A percentile compares a stretch with the other conserved stretches of the same genome.
These are phyloP conservation scores for Diaporthe batatas DNA, from an alignment of 2,329 filamentous ascomycete genomes.

Conservation along the genomic window DNA sequence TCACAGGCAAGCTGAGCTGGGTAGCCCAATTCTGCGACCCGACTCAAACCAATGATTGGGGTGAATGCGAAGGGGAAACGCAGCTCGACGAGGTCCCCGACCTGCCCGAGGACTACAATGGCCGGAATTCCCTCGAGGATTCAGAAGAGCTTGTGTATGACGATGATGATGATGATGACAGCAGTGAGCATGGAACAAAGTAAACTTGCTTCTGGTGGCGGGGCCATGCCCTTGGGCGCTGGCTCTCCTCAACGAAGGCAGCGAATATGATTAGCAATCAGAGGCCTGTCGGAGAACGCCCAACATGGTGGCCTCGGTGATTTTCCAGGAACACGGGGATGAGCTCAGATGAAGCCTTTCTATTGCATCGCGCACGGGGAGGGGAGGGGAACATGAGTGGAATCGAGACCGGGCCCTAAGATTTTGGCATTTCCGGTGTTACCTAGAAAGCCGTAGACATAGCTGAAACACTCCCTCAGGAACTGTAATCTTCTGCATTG, in stretches of 20 bases:
- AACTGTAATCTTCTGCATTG: not conserved
- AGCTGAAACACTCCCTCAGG: not conserved
- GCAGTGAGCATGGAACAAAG: not conserved
- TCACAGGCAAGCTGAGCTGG: not conserved
- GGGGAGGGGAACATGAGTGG: not conserved
- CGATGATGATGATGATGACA: conserved; percentile 8
- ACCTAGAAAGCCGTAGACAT: conserved; percentile 10
- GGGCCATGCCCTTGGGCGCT: not conserved
- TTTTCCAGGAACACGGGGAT: not conserved
- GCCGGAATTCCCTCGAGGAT: not conserved
- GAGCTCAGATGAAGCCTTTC: not conserved
- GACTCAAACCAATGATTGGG: not conserved
- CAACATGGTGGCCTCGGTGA: not conserved
- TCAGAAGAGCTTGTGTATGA: not conserved
- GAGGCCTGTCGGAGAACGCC: not conserved
- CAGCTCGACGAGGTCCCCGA: not conserved
- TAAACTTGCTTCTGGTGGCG: not conserved
- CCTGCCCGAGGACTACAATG: not conserved
- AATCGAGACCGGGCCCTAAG: not conserved
- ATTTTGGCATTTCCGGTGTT: not conserved
- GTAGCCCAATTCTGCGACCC: conserved; percentile 29
- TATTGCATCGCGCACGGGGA: not conserved
- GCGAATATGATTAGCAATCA: not conserved
- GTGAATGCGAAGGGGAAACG: conserved; percentile 11
- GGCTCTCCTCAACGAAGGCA: not conserved